Conservation (phyloP, 495 filamentous ascomycete species). For the Patellaria atrata region DNA sequence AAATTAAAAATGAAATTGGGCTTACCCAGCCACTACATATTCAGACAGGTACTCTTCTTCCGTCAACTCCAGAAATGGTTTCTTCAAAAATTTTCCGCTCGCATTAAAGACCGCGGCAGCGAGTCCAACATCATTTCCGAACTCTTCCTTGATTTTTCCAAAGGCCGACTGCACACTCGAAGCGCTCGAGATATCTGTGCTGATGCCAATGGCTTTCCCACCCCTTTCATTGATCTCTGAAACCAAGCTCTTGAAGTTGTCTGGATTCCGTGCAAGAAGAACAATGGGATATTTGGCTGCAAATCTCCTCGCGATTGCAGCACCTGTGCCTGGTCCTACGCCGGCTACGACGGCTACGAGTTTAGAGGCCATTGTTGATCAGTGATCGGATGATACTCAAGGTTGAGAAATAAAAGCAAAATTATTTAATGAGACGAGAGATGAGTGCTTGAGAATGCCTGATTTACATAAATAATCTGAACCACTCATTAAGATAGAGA, state of each 20-base stretch:
- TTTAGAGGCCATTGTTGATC: constrained; percentile 18
- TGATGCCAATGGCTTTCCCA: constrained; percentile 63
- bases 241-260: constrained; percentile 53
- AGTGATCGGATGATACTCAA: too few relatives aligned
- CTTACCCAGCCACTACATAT: constrained; percentile 46
- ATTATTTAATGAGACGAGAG: too few relatives aligned
- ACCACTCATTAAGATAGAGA: too few relatives aligned
- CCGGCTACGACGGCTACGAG: constrained; percentile 22
- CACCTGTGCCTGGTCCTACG: constrained; percentile 23
- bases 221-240: constrained; percentile 55
- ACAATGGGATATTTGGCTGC: constrained; percentile 53
- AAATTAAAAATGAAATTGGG: not conserved
- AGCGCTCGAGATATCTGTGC: constrained; percentile 52
- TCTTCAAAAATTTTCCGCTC: constrained; percentile 50
- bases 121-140: constrained; percentile 25
- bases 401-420: too few relatives aligned
- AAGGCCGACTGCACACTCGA: constrained; percentile 52
- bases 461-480: too few relatives aligned
- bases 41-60: constrained; percentile 45
- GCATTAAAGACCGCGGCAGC: constrained; percentile 72
- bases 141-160: constrained; percentile 46
- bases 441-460: too few relatives aligned
- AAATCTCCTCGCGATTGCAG: constrained; percentile 20
- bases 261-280: constrained; percentile 54
- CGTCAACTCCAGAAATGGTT: constrained; percentile 67